Conservation (phyloP, 129 eudicot genomes). For the Helianthus annuus region HanXRQr2.0-SUNRISE NC_035447.2:129566689-129567188, state of each 20-base stretch:
- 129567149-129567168: slow-evolving; percentile 99
- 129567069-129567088: not conserved
- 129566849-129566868: slow-evolving; percentile 57
- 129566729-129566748: slow-evolving; percentile 41
- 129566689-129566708: slow-evolving; percentile 55
- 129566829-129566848: slow-evolving; percentile 73
- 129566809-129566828: slow-evolving; percentile 84
- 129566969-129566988: slow-evolving; percentile 99
- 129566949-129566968: slow-evolving; percentile 98
- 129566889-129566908: not conserved
- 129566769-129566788: slow-evolving; percentile 39
- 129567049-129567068: slow-evolving; percentile 53
- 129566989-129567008: slow-evolving; percentile 92
- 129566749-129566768: slow-evolving; percentile 40
- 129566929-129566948: slow-evolving; percentile 64
- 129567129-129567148: slow-evolving; percentile 82
- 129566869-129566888: not conserved
- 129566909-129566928: not conserved
- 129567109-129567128: slow-evolving; percentile 25
- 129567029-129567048: slow-evolving; percentile 98
- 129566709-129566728: slow-evolving; percentile 31
- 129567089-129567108: not conserved
- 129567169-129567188: slow-evolving; percentile 99
- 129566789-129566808: slow-evolving; percentile 55
- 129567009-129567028: slow-evolving; percentile 97